These are phyloP conservation scores for Stagonosporopsis tanaceti DNA, from an alignment of 2,329 filamentous ascomycete genomes.

Conservation along the genomic window DNA sequence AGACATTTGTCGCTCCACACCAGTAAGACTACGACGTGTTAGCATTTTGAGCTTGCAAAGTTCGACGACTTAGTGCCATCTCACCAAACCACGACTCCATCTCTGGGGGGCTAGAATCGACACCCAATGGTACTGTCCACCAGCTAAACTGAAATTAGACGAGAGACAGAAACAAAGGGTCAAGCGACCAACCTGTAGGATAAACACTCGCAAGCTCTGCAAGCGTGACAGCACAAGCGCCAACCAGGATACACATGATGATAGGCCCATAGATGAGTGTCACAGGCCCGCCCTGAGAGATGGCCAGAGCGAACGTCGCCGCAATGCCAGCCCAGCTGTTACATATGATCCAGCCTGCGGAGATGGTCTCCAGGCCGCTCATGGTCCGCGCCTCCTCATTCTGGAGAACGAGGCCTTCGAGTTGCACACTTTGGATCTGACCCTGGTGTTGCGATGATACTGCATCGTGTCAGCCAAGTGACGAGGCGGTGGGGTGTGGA, in stretches of 20 bases:
- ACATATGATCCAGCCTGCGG: conserved; percentile 28
- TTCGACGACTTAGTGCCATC: background rate
- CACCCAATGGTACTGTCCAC: conserved; percentile 34
- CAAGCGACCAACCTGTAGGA: conserved; percentile 27
- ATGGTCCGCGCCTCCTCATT: conserved; percentile 19
- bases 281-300: conserved; percentile 23
- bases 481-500: background rate
- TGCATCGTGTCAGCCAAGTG: background rate
- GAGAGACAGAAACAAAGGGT: background rate
- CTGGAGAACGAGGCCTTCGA: conserved; percentile 20
- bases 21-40: conserved; percentile 22
- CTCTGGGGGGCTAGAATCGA: conserved; percentile 54
- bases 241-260: conserved; percentile 24
- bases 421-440: conserved; percentile 11
- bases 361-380: conserved; percentile 24
- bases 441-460: conserved; percentile 17
- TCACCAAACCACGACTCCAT: conserved; percentile 22
- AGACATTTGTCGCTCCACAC: conserved; percentile 28
- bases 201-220: conserved; percentile 45
- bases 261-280: conserved; percentile 27
- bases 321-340: conserved; percentile 29
- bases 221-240: conserved; percentile 21
- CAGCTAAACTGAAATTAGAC: conserved; percentile 12
- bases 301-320: conserved; percentile 24
- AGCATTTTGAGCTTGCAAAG: background rate